phyloP scores from a whole-genome alignment of 345 rosid species.

The Camelina sativa region DNA sequence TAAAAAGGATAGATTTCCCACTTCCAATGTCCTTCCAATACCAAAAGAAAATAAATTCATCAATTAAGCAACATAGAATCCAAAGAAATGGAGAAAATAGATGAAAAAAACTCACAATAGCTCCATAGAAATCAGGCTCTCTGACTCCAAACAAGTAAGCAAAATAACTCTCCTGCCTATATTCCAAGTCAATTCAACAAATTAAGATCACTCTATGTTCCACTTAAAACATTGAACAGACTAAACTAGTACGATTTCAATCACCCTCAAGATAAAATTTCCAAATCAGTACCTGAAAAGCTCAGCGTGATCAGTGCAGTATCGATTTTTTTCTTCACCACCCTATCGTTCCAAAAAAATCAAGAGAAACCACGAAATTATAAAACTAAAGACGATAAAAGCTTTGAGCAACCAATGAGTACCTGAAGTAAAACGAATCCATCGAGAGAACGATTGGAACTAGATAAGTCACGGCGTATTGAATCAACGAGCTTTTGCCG shows the following conservation, averaged over 20 bases:
- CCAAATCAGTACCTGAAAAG: conserved; percentile 68
- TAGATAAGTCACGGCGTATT: conserved; percentile 56
- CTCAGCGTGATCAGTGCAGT: conserved; percentile 90
- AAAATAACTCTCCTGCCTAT: conserved; percentile 89
- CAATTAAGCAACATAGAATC: background rate
- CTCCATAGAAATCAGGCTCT: conserved; percentile 88
- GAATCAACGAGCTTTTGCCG: conserved; percentile 67
- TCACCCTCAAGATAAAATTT: background rate
- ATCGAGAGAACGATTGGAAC: conserved; percentile 54
- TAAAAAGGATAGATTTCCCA: conserved; percentile 81
- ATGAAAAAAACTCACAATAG: conserved; percentile 65
- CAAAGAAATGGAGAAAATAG: conserved; percentile 3
- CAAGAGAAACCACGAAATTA: background rate
- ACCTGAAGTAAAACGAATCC: conserved; percentile 89
- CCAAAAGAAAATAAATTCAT: background rate
- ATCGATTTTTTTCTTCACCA: conserved; percentile 80
- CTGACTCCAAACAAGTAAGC: conserved; percentile 91
- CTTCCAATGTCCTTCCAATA: conserved; percentile 71
- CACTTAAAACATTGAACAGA: background rate
- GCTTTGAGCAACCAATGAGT: background rate
- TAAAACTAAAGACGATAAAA: background rate
- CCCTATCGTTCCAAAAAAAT: conserved; percentile 52
- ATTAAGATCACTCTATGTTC: background rate
- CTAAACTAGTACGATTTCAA: conserved; percentile 1
- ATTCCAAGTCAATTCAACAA: conserved; percentile 22